These are phyloP conservation scores for Letharia lupina DNA, from an alignment of 495 filamentous ascomycete species.

Conservation along the genomic window DNA sequence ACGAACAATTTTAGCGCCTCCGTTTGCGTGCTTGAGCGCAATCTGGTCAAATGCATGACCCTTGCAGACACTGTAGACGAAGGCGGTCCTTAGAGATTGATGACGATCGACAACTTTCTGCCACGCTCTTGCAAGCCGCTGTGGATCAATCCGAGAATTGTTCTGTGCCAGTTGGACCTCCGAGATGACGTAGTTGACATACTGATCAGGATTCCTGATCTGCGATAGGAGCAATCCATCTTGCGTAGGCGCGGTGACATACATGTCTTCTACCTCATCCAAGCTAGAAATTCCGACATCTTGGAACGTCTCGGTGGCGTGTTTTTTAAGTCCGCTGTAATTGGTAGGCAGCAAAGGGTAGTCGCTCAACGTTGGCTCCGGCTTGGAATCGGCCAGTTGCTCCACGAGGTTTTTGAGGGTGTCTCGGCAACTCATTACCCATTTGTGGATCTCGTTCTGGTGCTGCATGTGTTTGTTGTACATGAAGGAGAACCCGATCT, in stretches of 20 bases:
- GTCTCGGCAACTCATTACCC: conserved; percentile 52
- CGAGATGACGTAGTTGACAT: conserved; percentile 53
- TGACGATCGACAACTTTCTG: conserved; percentile 42
- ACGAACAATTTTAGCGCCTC: conserved; percentile 27
- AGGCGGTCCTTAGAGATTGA: conserved; percentile 44
- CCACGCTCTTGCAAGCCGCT: conserved; percentile 41
- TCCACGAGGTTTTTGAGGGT: conserved; percentile 44
- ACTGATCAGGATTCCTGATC: conserved; percentile 46
- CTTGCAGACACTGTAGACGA: conserved; percentile 40
- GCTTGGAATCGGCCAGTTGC: conserved; percentile 39
- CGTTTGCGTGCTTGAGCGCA: conserved; percentile 42
- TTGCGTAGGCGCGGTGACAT: conserved; percentile 60
- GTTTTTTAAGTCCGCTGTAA: conserved; percentile 46
- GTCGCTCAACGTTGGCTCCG: conserved; percentile 50
- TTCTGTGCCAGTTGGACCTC: conserved; percentile 39
- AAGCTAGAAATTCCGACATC: conserved; percentile 39
- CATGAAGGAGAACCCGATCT: conserved; percentile 56
- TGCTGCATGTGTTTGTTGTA: conserved; percentile 55
- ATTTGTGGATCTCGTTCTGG: conserved; percentile 47
- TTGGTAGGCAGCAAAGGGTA: conserved; percentile 55
- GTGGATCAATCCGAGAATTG: conserved; percentile 32
- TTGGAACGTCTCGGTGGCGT: conserved; percentile 33
- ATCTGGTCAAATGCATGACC: conserved; percentile 38
- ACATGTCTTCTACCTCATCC: conserved; percentile 48
- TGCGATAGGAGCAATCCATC: conserved; percentile 57